A percentile compares a stretch with the other conserved stretches of the same genome.
These are phyloP conservation scores for Firmiana major DNA, from an alignment of 345 rosid genomes.

Conservation along the genomic window DNA sequence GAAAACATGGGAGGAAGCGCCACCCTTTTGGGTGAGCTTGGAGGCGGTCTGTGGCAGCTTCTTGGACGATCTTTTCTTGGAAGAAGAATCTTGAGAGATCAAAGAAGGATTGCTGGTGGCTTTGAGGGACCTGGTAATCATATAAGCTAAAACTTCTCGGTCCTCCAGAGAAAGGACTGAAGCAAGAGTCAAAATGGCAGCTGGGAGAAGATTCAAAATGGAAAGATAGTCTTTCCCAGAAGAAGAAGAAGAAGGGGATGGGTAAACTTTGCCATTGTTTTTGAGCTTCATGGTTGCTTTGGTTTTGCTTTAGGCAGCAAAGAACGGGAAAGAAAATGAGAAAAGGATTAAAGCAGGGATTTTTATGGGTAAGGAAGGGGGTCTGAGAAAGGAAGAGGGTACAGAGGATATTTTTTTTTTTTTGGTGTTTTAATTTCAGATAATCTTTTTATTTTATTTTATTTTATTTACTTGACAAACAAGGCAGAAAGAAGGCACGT, in stretches of 20 bases:
- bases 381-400: background rate
- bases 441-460: too few species aligned
- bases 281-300: slow-evolving; percentile 53
- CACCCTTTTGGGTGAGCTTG: background rate
- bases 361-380: background rate
- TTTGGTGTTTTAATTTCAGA: background rate
- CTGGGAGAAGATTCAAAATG: slow-evolving; percentile 63
- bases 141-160: slow-evolving; percentile 84
- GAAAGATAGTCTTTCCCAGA: slow-evolving; percentile 38
- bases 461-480: too few species aligned
- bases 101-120: slow-evolving; percentile 17
- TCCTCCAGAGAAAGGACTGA: slow-evolving; percentile 66
- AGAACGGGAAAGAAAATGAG: background rate
- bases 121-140: slow-evolving; percentile 62
- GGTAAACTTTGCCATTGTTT: slow-evolving; percentile 83
- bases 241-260: slow-evolving; percentile 44
- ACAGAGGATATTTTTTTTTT: background rate
- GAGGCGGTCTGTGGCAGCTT: slow-evolving; percentile 15
- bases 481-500: too few species aligned
- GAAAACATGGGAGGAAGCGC: slow-evolving; percentile 29
- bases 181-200: slow-evolving; percentile 62
- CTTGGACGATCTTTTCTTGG: slow-evolving; percentile 36
- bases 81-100: slow-evolving; percentile 5
- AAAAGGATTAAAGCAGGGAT: background rate
- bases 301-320: background rate